These are phyloP conservation scores for Pharnaceum exiguum DNA, from an alignment of 148 eudicot species.

Conservation along the genomic window DNA sequence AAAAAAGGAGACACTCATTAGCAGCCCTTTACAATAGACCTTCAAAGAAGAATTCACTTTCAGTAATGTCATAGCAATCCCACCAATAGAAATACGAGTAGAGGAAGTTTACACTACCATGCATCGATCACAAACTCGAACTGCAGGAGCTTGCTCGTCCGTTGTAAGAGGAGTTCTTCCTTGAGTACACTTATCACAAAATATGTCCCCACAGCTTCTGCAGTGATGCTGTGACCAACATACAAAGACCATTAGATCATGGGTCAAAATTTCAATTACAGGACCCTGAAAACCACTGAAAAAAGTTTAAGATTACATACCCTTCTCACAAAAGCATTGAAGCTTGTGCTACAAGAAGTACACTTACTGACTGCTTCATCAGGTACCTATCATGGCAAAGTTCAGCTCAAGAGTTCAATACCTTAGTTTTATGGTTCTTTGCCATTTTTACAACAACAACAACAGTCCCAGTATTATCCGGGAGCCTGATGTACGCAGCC, in stretches of 20 bases:
- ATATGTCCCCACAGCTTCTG: conserved; percentile 93
- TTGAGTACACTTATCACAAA: conserved; percentile 94
- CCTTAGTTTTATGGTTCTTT: background rate
- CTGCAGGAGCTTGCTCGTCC: conserved; percentile 67
- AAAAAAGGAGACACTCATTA: too few species aligned
- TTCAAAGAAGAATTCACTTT: too few species aligned
- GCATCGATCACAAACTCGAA: conserved; percentile 94
- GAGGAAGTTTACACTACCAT: conserved; percentile 45
- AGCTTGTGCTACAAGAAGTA: conserved; percentile 58
- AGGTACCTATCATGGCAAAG: conserved; percentile 56
- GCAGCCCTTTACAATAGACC: too few species aligned
- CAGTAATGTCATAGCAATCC: background rate
- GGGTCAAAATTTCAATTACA: background rate
- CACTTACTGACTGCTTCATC: conserved; percentile 88
- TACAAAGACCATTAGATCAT: background rate
- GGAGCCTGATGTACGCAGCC: too few species aligned
- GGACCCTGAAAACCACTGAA: background rate
- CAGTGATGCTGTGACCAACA: conserved; percentile 79
- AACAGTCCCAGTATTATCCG: too few species aligned
- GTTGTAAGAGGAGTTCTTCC: conserved; percentile 79
- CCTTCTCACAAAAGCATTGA: conserved; percentile 77
- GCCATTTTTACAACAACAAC: too few species aligned
- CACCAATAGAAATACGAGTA: conserved; percentile 14
- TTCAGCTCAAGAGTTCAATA: background rate
- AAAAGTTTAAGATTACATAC: conserved; percentile 29